Base-by-base conservation (phyloP, 208 protist genomes). In the Trypanosoma rangeli region DNA sequence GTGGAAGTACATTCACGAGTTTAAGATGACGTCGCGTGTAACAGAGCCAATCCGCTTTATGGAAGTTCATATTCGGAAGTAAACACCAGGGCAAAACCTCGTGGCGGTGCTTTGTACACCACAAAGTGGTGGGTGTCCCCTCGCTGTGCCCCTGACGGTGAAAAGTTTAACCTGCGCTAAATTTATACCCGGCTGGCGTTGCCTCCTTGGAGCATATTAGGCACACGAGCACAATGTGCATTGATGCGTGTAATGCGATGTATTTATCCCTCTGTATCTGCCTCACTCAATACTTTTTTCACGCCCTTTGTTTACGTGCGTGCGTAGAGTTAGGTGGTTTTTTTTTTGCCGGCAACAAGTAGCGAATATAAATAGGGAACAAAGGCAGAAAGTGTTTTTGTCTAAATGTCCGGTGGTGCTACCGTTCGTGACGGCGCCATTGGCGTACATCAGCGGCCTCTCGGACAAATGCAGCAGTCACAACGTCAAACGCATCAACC, bases 31-130 rank as follows among this genome's bases (percentile, higher is more conserved):
- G 31, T 83, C 80, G 1, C 80, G 80, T 54, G 63, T 65, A n/a
- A 95, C 90, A n/a, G 86, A 92, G 52, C 77, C 80, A 15, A 95
- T 95, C 53, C 85, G 90, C 49, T 95, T 95, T 71, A 94, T 95
- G 90, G 85, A 93, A 73, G 79, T 88, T 20, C 82, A 93, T 5
- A 87, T 95, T 61, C 64, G 77, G 29, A 76, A 76, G 50, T 90
- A 73, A 91, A 46, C 26, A 42, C 10, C 4, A 42, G 10, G 10
- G 10, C 4, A 42, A 42, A 42, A 10, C 37, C 37, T 42, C 37
- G 10, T 42, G 37, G 7, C 46, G 7, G 46, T 50, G 46, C 7
- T 42, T 42, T 42, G 37, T 42, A 42, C 37, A 42, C 37, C 37
- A 42, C 37, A 42, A 13, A 10, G 37, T 13, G 4, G 37, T 13